Evolutionary conservation across 139 green algal species (phyloP), one percentile per base, ranked within the genome.

Genomic region (Picochlorum sp.): DNA sequence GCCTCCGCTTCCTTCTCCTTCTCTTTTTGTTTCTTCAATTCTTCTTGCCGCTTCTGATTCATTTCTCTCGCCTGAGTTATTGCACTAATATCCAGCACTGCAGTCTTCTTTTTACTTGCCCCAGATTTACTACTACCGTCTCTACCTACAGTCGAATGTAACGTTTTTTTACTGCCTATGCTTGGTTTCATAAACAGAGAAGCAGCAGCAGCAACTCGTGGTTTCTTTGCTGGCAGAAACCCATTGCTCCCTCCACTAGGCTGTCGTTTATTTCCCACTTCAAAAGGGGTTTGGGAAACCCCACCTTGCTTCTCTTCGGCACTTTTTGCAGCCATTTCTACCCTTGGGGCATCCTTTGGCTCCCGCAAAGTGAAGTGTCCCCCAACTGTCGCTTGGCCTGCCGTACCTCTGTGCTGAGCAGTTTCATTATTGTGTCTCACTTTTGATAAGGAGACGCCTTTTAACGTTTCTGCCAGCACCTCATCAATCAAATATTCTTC

Each of bases 401-500:
- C 12, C 35, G 35, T n/a, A 41, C 9, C 35, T 12, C 35, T 41
- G 35, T n/a, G 35, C 9, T n/a, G 12, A n/a, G 35, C 35, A 12
- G 35, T 41, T n/a, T 12, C 12, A 9, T 12, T 12, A 41, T 9
- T 9, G 9, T 9, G 10, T 41, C 9, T n/a, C 35, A 12, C 35
- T 41, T 41, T 12, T 41, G 10, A n/a, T 41, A 41, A 41, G 35
- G 9, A n/a, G 35, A 41, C 10, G 39, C 41, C 50, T 39, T 54
- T n/a, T n/a, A n/a, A n/a, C n/a, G n/a, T n/a, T n/a, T 43, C 49
- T 31, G 31, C 18, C 33, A 72, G 33, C 20, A 72, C n/a, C 3
- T 39, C 33, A 8, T 41, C 55, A 30, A 50, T 67, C 33, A 72
- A 33, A 56, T 73, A 73, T 43, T 54, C 35, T 50, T 73, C 65